Percentiles rank a stretch among this genome's conserved stretches.
phyloP scores from a whole-genome alignment of 805 yeast genomes.

The Maudiozyma serrabonitensis region DNA sequence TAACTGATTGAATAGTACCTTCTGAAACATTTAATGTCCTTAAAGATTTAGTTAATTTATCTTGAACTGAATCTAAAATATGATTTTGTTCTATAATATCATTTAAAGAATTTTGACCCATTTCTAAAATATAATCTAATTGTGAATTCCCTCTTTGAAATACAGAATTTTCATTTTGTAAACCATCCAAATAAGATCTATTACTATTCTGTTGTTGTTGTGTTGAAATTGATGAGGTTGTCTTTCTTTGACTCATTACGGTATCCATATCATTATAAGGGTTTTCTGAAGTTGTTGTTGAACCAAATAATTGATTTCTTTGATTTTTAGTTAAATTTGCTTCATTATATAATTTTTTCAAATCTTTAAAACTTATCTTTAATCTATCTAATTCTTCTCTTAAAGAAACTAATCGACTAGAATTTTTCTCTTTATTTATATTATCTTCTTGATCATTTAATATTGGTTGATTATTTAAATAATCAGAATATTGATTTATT shows the following conservation, averaged over 20 bases:
- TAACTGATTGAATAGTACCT: constrained; percentile 71
- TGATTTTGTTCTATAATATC: constrained; percentile 82
- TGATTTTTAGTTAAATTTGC: constrained; percentile 8
- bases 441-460: constrained; percentile 9
- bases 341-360: constrained; percentile 24
- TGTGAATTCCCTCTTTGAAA: constrained; percentile 66
- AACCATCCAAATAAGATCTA: constrained; percentile 44
- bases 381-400: constrained; percentile 30
- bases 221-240: constrained; percentile 1
- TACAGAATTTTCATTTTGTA: constrained; percentile 56
- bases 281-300: constrained; percentile 9
- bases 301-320: constrained; percentile 14
- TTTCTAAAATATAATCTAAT: constrained; percentile 80
- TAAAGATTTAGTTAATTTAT: constrained; percentile 54
- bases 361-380: constrained; percentile 25
- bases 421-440: constrained; percentile 34
- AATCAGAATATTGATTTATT: constrained; percentile 42
- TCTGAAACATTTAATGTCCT: constrained; percentile 79
- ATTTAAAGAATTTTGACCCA: constrained; percentile 78
- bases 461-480: constrained; percentile 45
- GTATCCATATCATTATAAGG: constrained; percentile 19
- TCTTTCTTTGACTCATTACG: constrained; percentile 23
- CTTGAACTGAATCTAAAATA: constrained; percentile 51
- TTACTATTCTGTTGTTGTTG: neutral
- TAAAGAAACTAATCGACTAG: constrained; percentile 52